A percentile compares a stretch with the other conserved stretches of the same genome.
phyloP scores from a whole-genome alignment of 306 rosid genomes.

The Vachellia pachyceras region DNA sequence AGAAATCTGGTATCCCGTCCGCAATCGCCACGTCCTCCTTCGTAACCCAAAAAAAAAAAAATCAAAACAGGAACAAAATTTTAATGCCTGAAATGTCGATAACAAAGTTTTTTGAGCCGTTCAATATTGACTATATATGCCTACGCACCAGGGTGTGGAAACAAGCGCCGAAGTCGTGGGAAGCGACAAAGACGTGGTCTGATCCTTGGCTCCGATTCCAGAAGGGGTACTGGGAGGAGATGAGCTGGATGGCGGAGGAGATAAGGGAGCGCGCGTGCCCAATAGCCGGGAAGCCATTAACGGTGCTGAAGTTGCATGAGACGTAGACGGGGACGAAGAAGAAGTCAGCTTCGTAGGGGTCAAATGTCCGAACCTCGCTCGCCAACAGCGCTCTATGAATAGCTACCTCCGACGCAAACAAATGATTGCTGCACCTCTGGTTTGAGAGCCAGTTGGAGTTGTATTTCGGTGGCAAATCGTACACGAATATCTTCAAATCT shows the following conservation, averaged over 20 bases:
- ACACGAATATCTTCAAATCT: constrained; percentile 64
- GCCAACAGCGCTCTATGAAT: constrained; percentile 70
- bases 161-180: constrained; percentile 80
- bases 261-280: constrained; percentile 72
- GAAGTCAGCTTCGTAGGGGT: constrained; percentile 77
- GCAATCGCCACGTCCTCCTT: constrained; percentile 71
- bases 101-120: background rate
- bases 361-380: constrained; percentile 62
- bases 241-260: constrained; percentile 56
- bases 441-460: constrained; percentile 73
- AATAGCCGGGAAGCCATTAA: constrained; percentile 83
- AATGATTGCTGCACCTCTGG: constrained; percentile 65
- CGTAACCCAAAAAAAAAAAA: background rate
- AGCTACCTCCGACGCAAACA: constrained; percentile 88
- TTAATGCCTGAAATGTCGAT: background rate
- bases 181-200: constrained; percentile 81
- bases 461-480: constrained; percentile 73
- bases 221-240: constrained; percentile 52
- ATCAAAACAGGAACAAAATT: background rate
- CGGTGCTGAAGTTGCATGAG: constrained; percentile 90
- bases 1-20: constrained; percentile 59
- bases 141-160: constrained; percentile 70
- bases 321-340: constrained; percentile 96
- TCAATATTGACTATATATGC: background rate
- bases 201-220: constrained; percentile 70